These are phyloP conservation scores for Camellia oleifera DNA, from an alignment of 179 eudicot genomes.

Conservation along the genomic window DNA sequence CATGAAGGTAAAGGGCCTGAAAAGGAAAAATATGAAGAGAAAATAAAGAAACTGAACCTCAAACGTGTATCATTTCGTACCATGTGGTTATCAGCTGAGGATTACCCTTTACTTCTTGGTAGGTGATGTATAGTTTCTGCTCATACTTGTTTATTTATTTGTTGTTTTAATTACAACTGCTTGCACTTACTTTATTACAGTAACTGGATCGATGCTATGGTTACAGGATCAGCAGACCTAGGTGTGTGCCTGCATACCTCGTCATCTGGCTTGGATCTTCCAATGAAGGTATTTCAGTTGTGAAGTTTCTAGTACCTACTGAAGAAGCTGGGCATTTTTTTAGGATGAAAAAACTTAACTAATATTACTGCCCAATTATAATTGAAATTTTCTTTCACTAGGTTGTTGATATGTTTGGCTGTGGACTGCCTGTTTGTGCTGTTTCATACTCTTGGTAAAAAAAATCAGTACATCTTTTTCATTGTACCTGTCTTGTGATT, in stretches of 20 bases:
- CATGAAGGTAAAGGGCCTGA: slow-evolving; percentile 93
- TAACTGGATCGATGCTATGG: slow-evolving; percentile 6
- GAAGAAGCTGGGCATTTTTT: not conserved
- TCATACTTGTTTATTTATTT: not conserved
- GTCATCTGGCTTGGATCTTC: slow-evolving; percentile 97
- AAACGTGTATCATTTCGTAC: slow-evolving; percentile 98
- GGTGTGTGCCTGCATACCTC: slow-evolving; percentile 63
- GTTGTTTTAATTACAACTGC: not conserved
- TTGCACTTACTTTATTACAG: not conserved
- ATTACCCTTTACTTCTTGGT: slow-evolving; percentile 95
- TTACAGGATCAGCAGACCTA: slow-evolving; percentile 51
- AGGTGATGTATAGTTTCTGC: slow-evolving; percentile 7
- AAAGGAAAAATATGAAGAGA: slow-evolving; percentile 83
- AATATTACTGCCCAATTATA: not conserved
- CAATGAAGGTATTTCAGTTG: slow-evolving; percentile 74
- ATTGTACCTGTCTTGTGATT: not conserved
- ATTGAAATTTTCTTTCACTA: slow-evolving; percentile 22
- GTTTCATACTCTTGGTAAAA: slow-evolving; percentile 93
- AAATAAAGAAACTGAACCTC: slow-evolving; percentile 72
- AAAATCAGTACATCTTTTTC: not conserved
- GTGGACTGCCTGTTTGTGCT: slow-evolving; percentile 98
- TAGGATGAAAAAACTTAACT: not conserved
- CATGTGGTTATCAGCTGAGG: slow-evolving; percentile 96
- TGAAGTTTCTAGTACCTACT: slow-evolving; percentile 8
- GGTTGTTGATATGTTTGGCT: slow-evolving; percentile 99